A percentile compares a stretch with the other conserved stretches of the same genome.
phyloP scores from a whole-genome alignment of 2,329 filamentous ascomycete genomes.

The Xylariaceae sp. region DNA sequence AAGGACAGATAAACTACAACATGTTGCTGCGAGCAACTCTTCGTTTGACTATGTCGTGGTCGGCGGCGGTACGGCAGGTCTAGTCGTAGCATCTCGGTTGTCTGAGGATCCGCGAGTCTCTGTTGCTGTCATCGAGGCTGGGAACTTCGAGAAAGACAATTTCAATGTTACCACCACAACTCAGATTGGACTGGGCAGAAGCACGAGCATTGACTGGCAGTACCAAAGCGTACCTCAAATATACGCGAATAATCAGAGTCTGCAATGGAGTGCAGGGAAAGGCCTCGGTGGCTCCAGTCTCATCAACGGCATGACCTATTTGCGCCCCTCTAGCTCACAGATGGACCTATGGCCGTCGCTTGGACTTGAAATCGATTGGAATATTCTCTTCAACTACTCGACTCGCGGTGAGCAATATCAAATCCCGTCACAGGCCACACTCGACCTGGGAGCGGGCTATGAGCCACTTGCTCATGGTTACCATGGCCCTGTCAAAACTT shows the following conservation, averaged over 20 bases:
- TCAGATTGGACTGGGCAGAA: constrained; percentile 1
- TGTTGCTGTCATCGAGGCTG: constrained; percentile 11
- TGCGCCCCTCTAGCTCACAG: constrained; percentile 9
- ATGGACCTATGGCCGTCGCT: constrained; percentile 7
- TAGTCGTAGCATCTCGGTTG: constrained; percentile 10
- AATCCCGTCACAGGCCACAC: constrained; percentile 5
- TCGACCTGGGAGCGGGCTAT: constrained; percentile 10
- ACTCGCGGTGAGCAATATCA: constrained; percentile 8
- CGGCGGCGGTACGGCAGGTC: constrained; percentile 8
- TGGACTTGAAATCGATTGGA: constrained; percentile 10
- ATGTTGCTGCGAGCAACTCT: constrained; percentile 6
- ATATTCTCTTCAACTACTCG: constrained; percentile 10
- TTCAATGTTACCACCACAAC: constrained; percentile 6
- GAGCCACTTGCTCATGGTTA: constrained; percentile 10
- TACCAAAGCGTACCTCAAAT: constrained; percentile 9
- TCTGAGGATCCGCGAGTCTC: constrained; percentile 10
- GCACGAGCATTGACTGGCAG: constrained; percentile 9
- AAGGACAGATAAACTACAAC: constrained; percentile 5
- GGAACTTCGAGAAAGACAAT: constrained; percentile 9
- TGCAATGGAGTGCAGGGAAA: constrained; percentile 11
- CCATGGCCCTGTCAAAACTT: constrained; percentile 8
- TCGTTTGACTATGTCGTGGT: constrained; percentile 12
- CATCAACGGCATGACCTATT: constrained; percentile 11
- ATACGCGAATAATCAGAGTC: constrained; percentile 11
- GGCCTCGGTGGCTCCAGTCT: constrained; percentile 11